These are phyloP conservation scores for Sclerospora graminicola DNA, from an alignment of 352 stramenopile genomes.

Conservation along the genomic window DNA sequence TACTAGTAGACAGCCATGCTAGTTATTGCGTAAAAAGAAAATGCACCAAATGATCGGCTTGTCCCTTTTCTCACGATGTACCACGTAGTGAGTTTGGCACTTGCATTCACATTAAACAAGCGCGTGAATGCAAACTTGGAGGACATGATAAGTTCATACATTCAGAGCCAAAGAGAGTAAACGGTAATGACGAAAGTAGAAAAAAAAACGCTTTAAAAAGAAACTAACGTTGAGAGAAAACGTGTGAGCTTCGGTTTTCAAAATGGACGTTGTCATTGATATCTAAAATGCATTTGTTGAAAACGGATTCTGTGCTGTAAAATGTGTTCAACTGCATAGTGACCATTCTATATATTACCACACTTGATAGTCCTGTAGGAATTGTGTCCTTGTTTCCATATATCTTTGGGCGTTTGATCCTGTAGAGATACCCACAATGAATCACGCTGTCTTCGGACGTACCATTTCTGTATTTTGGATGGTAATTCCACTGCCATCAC, in stretches of 20 bases:
- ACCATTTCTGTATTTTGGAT: too few species aligned
- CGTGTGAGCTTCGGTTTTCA: constrained; percentile 69
- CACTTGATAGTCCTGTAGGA: too few species aligned
- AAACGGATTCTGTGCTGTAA: too few species aligned
- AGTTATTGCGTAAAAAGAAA: constrained; percentile 70
- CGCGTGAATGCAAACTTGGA: constrained; percentile 52
- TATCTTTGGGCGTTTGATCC: too few species aligned
- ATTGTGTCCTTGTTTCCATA: too few species aligned
- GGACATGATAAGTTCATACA: constrained; percentile 68
- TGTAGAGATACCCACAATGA: too few species aligned
- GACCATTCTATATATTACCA: too few species aligned
- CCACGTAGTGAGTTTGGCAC: constrained; percentile 64
- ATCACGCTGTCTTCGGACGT: too few species aligned
- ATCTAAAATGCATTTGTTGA: constrained; percentile 66
- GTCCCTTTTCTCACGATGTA: constrained; percentile 64
- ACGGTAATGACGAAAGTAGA: constrained; percentile 2
- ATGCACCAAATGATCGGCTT: constrained; percentile 57
- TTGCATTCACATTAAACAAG: constrained; percentile 72
- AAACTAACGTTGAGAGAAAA: constrained; percentile 27
- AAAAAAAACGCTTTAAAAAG: constrained; percentile 4
- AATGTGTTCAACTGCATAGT: too few species aligned
- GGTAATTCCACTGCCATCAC: too few species aligned
- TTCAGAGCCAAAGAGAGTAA: constrained; percentile 6
- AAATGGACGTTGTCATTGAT: constrained; percentile 64
- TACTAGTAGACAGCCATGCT: constrained; percentile 42